A percentile compares a stretch with the other conserved stretches of the same genome.
Conservation (phyloP, 257 asterid genomes). For the Henckelia pumila region DNA sequence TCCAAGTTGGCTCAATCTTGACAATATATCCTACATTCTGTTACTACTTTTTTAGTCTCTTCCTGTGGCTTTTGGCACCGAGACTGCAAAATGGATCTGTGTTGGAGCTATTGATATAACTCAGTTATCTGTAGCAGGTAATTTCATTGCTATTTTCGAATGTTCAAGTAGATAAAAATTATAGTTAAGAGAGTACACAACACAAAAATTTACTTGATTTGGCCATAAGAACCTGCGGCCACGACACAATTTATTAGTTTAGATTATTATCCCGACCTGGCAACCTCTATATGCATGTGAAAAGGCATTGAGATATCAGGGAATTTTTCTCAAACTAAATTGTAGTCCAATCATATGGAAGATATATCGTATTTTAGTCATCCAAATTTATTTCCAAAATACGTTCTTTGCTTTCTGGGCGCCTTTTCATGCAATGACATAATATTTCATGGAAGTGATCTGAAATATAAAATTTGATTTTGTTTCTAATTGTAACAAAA, state of each 20-base stretch:
- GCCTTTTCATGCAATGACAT: too few species aligned
- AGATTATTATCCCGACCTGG: too few species aligned
- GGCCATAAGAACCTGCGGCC: too few species aligned
- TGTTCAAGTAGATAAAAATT: neutral
- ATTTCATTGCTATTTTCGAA: neutral
- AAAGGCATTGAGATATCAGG: neutral
- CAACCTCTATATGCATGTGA: neutral
- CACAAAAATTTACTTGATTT: neutral
- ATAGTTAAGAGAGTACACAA: neutral
- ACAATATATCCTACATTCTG: conserved; percentile 3
- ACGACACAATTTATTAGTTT: too few species aligned
- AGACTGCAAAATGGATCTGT: conserved; percentile 96
- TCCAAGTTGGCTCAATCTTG: neutral
- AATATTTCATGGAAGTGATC: neutral
- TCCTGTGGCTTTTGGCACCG: conserved; percentile 94
- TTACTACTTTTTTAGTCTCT: conserved; percentile 55
- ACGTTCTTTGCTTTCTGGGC: too few species aligned
- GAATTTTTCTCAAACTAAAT: neutral
- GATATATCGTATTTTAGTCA: too few species aligned
- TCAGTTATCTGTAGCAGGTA: conserved; percentile 94
- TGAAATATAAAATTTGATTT: neutral
- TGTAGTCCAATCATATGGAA: neutral
- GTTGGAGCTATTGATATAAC: conserved; percentile 97
- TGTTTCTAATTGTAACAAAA: too few species aligned
- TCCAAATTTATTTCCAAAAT: too few species aligned